Percentiles rank a stretch among this genome's conserved stretches.
These are phyloP conservation scores for Globisporangium camurandrum DNA, from an alignment of 352 stramenopile genomes.

Conservation along the genomic window DNA sequence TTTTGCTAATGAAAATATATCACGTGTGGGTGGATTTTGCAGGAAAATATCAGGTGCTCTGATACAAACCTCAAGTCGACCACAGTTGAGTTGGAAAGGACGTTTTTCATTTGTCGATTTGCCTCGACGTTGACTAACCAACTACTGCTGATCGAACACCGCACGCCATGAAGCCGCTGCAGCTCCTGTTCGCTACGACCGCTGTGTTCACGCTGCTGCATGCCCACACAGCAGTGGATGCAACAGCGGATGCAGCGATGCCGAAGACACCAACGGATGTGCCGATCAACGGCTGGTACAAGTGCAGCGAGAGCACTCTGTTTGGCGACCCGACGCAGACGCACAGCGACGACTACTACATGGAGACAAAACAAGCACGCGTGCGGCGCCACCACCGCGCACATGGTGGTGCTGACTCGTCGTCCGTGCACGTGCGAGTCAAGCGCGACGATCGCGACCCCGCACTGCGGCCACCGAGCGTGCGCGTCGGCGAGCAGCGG, in stretches of 20 bases:
- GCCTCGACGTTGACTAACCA: too few relatives aligned
- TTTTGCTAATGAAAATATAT: too few relatives aligned
- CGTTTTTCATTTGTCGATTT: too few relatives aligned
- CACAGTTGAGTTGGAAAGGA: too few relatives aligned
- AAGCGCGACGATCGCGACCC: too few relatives aligned
- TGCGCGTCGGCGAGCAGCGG: slow-evolving; percentile 10
- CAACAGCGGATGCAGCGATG: background rate
- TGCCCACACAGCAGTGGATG: too few relatives aligned
- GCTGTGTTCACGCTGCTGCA: slow-evolving; percentile 6
- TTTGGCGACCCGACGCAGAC: background rate
- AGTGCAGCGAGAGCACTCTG: slow-evolving; percentile 21
- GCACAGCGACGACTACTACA: slow-evolving; percentile 17
- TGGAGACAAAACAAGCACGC: slow-evolving; percentile 15
- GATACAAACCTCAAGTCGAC: too few relatives aligned
- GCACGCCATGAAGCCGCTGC: slow-evolving; percentile 11
- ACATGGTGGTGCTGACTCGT: background rate
- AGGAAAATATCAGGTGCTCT: too few relatives aligned
- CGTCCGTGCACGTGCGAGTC: background rate
- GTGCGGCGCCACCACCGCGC: slow-evolving; percentile 3
- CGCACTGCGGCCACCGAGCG: slow-evolving; percentile 3
- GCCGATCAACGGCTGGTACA: slow-evolving; percentile 27
- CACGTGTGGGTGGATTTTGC: too few relatives aligned
- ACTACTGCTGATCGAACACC: too few relatives aligned
- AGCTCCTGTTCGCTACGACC: background rate
- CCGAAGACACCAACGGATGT: slow-evolving; percentile 10